Percentiles rank a stretch among this genome's conserved stretches.
phyloP scores from a whole-genome alignment of 179 eudicot genomes.

The Silene vulgaris region DNA sequence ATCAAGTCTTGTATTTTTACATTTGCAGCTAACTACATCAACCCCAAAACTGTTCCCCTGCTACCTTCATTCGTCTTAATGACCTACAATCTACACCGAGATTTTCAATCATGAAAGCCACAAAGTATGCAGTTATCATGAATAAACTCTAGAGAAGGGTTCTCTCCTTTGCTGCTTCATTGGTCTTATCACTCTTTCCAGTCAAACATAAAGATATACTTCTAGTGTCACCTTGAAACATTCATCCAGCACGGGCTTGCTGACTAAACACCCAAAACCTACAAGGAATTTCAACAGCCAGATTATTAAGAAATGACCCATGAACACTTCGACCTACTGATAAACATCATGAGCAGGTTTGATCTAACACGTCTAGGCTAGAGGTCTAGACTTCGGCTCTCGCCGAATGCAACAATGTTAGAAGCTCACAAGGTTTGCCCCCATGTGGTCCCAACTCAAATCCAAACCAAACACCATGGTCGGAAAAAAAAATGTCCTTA shows the following conservation, averaged over 20 bases:
- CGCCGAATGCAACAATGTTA: background rate
- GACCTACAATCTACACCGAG: background rate
- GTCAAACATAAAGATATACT: background rate
- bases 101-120: no score
- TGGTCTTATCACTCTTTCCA: background rate
- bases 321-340: background rate
- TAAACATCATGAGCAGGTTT: no score
- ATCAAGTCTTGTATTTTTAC: no score
- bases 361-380: background rate
- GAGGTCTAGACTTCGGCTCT: background rate
- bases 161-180: background rate
- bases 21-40: background rate
- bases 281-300: background rate
- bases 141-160: no score
- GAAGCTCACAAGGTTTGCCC: background rate
- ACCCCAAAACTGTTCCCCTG: background rate
- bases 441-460: background rate
- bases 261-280: background rate
- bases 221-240: background rate
- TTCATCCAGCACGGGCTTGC: background rate
- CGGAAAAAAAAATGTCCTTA: background rate
- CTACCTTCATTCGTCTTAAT: background rate
- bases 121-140: no score
- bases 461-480: background rate
- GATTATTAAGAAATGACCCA: background rate